Conservation (phyloP, 768 basidiomycete genomes). For the Mycena galericulata region DNA sequence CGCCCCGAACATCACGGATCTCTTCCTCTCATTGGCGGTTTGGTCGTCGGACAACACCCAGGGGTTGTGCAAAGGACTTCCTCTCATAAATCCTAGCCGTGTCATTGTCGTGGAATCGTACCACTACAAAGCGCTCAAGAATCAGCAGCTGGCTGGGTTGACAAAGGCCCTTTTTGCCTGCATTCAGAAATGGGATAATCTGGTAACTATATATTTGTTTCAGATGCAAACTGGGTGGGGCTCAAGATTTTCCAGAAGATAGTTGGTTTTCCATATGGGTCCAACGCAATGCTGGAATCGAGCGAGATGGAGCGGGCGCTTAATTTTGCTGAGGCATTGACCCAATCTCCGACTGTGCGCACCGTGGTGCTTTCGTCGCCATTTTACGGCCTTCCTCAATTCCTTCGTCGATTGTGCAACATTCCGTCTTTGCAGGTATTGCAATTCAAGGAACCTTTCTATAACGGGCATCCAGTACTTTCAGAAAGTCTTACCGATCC, state of each 20-base stretch:
- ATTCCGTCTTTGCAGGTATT: no score
- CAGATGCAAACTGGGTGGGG: background rate
- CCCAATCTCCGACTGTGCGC: background rate
- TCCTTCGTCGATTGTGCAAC: no score
- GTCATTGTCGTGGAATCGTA: background rate
- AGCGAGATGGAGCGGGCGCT: background rate
- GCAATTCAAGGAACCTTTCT: no score
- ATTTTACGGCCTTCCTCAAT: no score
- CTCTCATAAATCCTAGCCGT: background rate
- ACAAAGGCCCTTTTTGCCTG: background rate
- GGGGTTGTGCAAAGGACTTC: background rate
- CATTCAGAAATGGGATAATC: background rate
- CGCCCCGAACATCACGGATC: no score
- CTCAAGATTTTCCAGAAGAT: background rate
- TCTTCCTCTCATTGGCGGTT: no score
- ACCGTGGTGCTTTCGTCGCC: no score
- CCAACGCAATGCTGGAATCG: background rate
- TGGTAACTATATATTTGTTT: background rate
- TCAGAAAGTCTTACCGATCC: no score
- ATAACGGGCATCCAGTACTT: no score
- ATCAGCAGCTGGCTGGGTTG: background rate
- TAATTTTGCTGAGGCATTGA: background rate
- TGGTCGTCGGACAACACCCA: no score
- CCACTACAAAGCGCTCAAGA: background rate
- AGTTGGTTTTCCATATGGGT: background rate